A percentile compares a stretch with the other conserved stretches of the same genome.
These are phyloP conservation scores for Nicotiana rustica DNA, from an alignment of 305 asterid species.

Conservation along the genomic window DNA sequence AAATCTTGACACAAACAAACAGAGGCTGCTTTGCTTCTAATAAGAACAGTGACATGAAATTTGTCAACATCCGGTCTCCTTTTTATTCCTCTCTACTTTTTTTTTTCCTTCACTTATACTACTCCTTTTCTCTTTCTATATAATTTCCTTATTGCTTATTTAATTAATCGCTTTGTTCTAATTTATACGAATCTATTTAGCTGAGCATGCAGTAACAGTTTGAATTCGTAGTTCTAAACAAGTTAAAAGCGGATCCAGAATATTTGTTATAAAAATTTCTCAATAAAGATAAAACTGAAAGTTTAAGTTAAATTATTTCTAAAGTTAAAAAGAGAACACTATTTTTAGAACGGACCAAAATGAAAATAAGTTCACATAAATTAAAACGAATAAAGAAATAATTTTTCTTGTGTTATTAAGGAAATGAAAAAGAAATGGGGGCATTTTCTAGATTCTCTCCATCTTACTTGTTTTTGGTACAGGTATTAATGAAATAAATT, in stretches of 20 bases:
- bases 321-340: no score
- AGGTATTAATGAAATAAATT: slow-evolving; percentile 53
- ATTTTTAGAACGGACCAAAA: no score
- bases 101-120: slow-evolving; percentile 37
- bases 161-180: slow-evolving; percentile 24
- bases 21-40: slow-evolving; percentile 50
- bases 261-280: no score
- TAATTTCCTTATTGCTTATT: slow-evolving; percentile 41
- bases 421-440: slow-evolving; percentile 55
- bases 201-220: no score
- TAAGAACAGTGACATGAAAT: slow-evolving; percentile 87
- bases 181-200: no score
- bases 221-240: no score
- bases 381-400: neutral
- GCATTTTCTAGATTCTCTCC: slow-evolving; percentile 75
- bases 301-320: no score
- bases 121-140: slow-evolving; percentile 40
- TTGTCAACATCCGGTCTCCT: slow-evolving; percentile 95
- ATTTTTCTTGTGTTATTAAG: slow-evolving; percentile 50
- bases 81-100: slow-evolving; percentile 68
- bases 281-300: no score
- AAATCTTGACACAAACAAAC: slow-evolving; percentile 79
- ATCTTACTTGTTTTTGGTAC: slow-evolving; percentile 63
- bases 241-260: no score
- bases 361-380: no score